These are phyloP conservation scores for Cantharellus anzutake DNA, from an alignment of 768 basidiomycete genomes.

Conservation along the genomic window DNA sequence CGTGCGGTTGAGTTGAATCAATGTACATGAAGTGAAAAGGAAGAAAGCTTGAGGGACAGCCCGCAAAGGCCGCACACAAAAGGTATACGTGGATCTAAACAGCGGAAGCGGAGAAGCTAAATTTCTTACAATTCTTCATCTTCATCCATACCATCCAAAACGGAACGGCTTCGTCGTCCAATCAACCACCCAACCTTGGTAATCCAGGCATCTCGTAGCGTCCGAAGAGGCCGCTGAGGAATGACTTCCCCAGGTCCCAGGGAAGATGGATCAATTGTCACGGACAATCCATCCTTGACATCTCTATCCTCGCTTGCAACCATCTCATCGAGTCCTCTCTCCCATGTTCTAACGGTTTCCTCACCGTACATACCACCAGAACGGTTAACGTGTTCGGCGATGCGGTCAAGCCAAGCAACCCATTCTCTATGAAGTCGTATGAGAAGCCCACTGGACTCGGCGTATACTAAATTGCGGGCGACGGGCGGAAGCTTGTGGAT, in stretches of 20 bases:
- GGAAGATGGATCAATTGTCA: background rate
- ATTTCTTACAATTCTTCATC: background rate
- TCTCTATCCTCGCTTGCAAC: slow-evolving; percentile 28
- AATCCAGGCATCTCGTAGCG: slow-evolving; percentile 47
- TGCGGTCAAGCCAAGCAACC: slow-evolving; percentile 52
- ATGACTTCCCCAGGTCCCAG: slow-evolving; percentile 3
- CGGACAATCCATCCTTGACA: slow-evolving; percentile 20
- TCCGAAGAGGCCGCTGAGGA: slow-evolving; percentile 17
- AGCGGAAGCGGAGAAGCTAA: background rate
- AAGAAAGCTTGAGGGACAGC: too few species aligned
- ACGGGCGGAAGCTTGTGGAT: slow-evolving; percentile 49
- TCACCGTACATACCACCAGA: slow-evolving; percentile 65
- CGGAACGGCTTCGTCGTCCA: slow-evolving; percentile 17
- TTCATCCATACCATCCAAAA: background rate
- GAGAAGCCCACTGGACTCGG: slow-evolving; percentile 40
- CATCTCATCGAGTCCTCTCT: slow-evolving; percentile 44
- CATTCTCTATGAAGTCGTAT: slow-evolving; percentile 56
- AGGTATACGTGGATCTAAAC: too few species aligned
- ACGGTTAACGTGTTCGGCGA: slow-evolving; percentile 51
- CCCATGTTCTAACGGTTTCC: slow-evolving; percentile 52
- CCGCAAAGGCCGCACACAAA: too few species aligned
- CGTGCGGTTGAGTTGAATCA: too few species aligned
- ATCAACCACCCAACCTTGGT: slow-evolving; percentile 63
- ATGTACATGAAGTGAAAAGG: too few species aligned
- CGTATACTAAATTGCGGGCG: slow-evolving; percentile 14